A percentile compares a stretch with the other conserved stretches of the same genome.
Evolutionary conservation across 2,329 filamentous ascomycete species (phyloP).

Genomic region (Hortaea sp.): DNA sequence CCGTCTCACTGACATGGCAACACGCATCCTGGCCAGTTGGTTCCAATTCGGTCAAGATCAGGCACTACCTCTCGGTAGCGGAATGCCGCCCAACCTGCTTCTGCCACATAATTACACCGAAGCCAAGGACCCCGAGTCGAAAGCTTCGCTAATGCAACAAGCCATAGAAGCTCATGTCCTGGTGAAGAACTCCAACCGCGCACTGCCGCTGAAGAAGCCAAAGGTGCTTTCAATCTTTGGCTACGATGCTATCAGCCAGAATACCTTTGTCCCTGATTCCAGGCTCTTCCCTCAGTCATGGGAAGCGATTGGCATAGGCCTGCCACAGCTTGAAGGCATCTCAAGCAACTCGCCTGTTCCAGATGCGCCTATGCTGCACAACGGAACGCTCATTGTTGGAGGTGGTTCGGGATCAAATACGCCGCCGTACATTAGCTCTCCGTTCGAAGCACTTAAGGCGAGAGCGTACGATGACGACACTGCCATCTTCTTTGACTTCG

Average conservation of each 20-base stretch:
- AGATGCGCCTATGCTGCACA: constrained; percentile 15
- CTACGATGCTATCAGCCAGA: constrained; percentile 42
- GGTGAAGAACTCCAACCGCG: constrained; percentile 49
- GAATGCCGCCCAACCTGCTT: constrained; percentile 42
- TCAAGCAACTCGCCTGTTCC: constrained; percentile 23
- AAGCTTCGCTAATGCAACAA: constrained; percentile 43
- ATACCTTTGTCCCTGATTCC: constrained; percentile 14
- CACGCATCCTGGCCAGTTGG: constrained; percentile 42
- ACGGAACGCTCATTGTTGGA: constrained; percentile 26
- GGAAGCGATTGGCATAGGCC: constrained; percentile 13
- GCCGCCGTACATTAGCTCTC: constrained; percentile 25
- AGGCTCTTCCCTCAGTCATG: constrained; percentile 17
- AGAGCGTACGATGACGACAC: constrained; percentile 43
- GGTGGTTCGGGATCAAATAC: constrained; percentile 26
- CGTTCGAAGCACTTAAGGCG: constrained; percentile 26
- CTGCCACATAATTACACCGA: constrained; percentile 45
- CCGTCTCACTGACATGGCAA: constrained; percentile 54
- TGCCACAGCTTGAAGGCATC: constrained; percentile 16
- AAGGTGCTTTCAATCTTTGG: constrained; percentile 49
- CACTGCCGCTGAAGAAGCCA: constrained; percentile 43
- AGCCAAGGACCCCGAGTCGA: constrained; percentile 42
- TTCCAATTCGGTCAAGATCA: constrained; percentile 44
- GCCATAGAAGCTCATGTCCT: constrained; percentile 55
- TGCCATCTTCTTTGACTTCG: constrained; percentile 51
- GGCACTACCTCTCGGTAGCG: constrained; percentile 37